Conservation (phyloP, 495 filamentous ascomycete species). For the Aspergillus panamensis region DNA sequence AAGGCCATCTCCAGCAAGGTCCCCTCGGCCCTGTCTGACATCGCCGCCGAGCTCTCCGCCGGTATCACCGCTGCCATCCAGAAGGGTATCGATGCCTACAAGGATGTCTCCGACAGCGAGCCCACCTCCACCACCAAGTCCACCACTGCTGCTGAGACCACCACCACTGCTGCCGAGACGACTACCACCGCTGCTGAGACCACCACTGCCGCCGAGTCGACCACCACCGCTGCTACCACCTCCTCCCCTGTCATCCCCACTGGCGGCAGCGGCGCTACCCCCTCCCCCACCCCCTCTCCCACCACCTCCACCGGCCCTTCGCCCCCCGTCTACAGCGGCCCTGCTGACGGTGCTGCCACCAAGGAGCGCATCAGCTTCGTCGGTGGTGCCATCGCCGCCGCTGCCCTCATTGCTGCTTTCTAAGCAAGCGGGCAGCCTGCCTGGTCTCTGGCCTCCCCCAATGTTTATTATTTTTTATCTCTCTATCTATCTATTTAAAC, state of each 20-base stretch:
- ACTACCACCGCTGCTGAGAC: conserved; percentile 3
- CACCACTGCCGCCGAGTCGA: conserved; percentile 2
- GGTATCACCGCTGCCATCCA: conserved; percentile 35
- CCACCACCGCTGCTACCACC: conserved; percentile 13
- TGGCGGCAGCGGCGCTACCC: neutral
- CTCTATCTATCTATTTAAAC: neutral
- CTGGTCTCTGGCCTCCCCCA: too few species aligned
- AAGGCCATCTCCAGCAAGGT: conserved; percentile 34
- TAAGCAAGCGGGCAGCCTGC: conserved; percentile 25
- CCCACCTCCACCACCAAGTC: conserved; percentile 10
- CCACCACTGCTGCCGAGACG: conserved; percentile 7
- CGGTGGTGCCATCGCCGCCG: conserved; percentile 30
- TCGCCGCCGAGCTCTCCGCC: conserved; percentile 29
- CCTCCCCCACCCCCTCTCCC: conserved; percentile 8
- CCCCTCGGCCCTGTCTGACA: conserved; percentile 23
- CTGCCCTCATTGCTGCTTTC: conserved; percentile 28
- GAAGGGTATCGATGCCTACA: conserved; percentile 28
- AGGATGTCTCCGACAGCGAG: conserved; percentile 11
- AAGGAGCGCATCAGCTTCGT: conserved; percentile 26
- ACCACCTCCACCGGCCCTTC: conserved; percentile 13
- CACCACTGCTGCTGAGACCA: conserved; percentile 13
- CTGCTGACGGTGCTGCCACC: conserved; percentile 35
- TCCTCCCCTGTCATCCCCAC: conserved; percentile 16
- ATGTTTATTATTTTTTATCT: neutral
- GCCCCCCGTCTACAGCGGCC: conserved; percentile 29